Conservation (phyloP, 257 asterid genomes). For the Galeopsis tetrahit region DNA sequence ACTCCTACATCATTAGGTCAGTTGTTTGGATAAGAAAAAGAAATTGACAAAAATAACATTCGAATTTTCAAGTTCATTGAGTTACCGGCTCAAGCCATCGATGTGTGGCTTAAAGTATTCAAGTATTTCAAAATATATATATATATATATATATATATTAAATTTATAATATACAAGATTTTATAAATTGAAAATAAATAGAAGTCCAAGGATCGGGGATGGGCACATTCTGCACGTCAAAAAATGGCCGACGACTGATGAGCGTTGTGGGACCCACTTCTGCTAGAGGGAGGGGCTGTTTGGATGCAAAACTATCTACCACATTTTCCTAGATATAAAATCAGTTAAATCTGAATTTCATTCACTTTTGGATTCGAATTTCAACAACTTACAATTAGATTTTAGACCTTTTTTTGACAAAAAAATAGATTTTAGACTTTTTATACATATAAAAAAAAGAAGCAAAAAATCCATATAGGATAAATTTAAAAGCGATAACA, state of each 20-base stretch:
- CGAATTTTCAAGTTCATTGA: not conserved
- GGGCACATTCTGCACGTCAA: slow-evolving; percentile 23
- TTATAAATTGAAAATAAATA: not conserved
- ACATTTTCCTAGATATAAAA: not conserved
- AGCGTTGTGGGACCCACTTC: slow-evolving; percentile 22
- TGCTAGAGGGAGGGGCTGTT: slow-evolving; percentile 31
- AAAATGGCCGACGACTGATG: slow-evolving; percentile 34
- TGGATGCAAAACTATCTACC: slow-evolving; percentile 10
- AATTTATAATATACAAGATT: too few species aligned
- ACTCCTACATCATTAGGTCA: not conserved
- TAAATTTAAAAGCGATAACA: not conserved
- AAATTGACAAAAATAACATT: not conserved
- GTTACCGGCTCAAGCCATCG: slow-evolving; percentile 27
- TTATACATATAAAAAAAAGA: not conserved
- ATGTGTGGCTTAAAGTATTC: slow-evolving; percentile 10
- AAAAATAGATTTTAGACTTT: not conserved
- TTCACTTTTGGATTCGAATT: not conserved
- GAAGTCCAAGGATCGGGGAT: not conserved
- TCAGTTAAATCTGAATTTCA: not conserved
- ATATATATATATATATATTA: not conserved
- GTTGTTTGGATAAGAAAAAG: not conserved
- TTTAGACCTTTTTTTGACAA: too few species aligned
- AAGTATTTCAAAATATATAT: slow-evolving; percentile 1
- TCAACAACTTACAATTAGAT: not conserved
- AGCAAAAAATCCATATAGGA: not conserved